Evolutionary conservation across 139 green algal genomes (phyloP), one percentile per base, ranked within the genome.

Genomic region (Chlorella sp.): DNA sequence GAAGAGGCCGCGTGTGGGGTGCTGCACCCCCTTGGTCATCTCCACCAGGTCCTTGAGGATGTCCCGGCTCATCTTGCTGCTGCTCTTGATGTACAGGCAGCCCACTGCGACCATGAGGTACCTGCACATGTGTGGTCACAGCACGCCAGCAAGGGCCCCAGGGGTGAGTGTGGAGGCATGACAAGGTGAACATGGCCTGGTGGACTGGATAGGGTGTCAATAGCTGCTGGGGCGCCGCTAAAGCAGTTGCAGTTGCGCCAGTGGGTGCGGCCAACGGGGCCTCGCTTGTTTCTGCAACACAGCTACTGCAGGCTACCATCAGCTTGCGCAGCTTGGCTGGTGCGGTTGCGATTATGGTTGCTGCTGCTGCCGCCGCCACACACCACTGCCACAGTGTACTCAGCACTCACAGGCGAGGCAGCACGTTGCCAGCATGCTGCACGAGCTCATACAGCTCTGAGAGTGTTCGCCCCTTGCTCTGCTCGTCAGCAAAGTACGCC

Each of bases 21-120:
- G 95, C 83, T 99, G 95, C 77, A 99, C 93, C 5, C 95, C 95
- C 75, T 94, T 94, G 78, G 88, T 93, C 85, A 99, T 93, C 77
- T 99, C 95, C 59, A 93, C 92, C 67, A 99, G 79, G 78, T 99
- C 95, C 27, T 50, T 90, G 55, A 98, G 85, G 26, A 97, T 87
- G 32, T 94, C 88, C 66, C 87, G 91, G 31, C 87, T 86, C 26
- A 68, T 76, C 0, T 80, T 88, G 67, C 94, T 87, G 42, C 83
- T 80, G 34, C 77, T 86, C 62, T 89, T 87, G 72, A 97, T 93
- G 87, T 92, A 96, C 78, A 93, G 85, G 34, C 80, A 88, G 27
- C 92, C 93, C 60, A 96, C 93, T 5, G 90, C 93, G 66, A 91
- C 92, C 79, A 98, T 89, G 59, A 98, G 82, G 74, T 98, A 98